Percentiles rank a stretch among this genome's conserved stretches.
These are phyloP conservation scores for Leccinum angustisporum DNA, from an alignment of 1,284 basidiomycete genomes.

Conservation along the genomic window DNA sequence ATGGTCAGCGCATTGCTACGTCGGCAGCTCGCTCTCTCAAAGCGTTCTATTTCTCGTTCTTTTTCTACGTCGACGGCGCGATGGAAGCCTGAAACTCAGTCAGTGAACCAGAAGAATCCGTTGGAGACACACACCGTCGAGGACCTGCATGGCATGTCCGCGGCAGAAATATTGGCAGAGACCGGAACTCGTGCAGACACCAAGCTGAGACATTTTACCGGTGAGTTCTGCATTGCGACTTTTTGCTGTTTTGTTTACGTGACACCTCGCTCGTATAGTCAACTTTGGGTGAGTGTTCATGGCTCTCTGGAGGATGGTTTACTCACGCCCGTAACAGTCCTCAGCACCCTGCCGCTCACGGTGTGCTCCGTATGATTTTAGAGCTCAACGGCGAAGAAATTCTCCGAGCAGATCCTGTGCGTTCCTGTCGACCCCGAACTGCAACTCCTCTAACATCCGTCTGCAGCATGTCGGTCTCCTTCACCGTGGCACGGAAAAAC, in stretches of 20 bases:
- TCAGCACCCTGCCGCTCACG: slow-evolving; percentile 98
- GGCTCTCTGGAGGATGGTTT: not conserved
- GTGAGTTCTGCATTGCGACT: slow-evolving; percentile 43
- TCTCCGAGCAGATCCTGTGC: slow-evolving; percentile 83
- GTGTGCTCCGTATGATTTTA: slow-evolving; percentile 96
- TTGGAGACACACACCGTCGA: slow-evolving; percentile 70
- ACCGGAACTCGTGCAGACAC: slow-evolving; percentile 71
- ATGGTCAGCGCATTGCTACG: slow-evolving; percentile 40
- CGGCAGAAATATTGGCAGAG: slow-evolving; percentile 77
- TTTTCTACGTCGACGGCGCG: slow-evolving; percentile 30
- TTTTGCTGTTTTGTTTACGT: slow-evolving; percentile 10
- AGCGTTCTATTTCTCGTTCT: slow-evolving; percentile 24
- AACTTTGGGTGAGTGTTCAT: slow-evolving; percentile 75
- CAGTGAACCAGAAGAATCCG: slow-evolving; percentile 37
- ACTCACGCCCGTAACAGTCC: slow-evolving; percentile 50
- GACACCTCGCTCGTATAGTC: slow-evolving; percentile 46
- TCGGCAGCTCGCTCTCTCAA: slow-evolving; percentile 41
- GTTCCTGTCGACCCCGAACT: slow-evolving; percentile 28
- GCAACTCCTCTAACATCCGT: slow-evolving; percentile 2
- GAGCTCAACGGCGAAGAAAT: slow-evolving; percentile 98
- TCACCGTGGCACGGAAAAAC: slow-evolving; percentile 97
- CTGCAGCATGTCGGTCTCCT: slow-evolving; percentile 90
- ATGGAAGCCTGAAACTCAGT: slow-evolving; percentile 25
- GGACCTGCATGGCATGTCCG: slow-evolving; percentile 76
- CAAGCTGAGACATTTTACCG: slow-evolving; percentile 91